Evolutionary conservation across 805 yeast species (phyloP), one percentile per base, ranked within the genome.

Genomic region (Blastobotrys terrestris): DNA sequence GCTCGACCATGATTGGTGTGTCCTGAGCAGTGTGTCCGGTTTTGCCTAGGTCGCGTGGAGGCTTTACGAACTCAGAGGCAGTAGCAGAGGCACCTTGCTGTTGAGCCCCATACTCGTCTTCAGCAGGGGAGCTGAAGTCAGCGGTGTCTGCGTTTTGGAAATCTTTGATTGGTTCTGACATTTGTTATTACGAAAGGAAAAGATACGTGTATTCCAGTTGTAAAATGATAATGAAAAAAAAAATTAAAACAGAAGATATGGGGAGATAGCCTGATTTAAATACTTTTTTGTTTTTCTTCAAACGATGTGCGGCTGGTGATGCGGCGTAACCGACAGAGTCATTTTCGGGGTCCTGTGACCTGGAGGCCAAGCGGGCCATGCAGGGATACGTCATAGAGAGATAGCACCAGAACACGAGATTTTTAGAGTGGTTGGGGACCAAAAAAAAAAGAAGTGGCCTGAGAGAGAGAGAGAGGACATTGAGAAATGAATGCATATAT

Each of bases 1-100:
- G 67, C 46, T 63, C 64, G 20, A 64, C 67, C 16, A 47, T 47
- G 35, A 62, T 63, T 11, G 63, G 63, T 16, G 53, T 53, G 8
- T 56, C 60, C 7, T 19, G 18, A 15, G 22, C 31, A 11, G 7
- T 31, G 8, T 13, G 44, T 39, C 39, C n/a, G 31, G 31, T 43
- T 46, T 46, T 22, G 16, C 46, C 40, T 43, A 18, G 18, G 15
- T 7, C 40, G 20, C 44, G 20, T 26, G 3, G 44, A 14, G 31
- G 44, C 48, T 31, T 43, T 11, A 14, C 16, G 18, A 13, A 15
- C 41, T 13, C 19, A 16, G 43, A 18, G 16, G 26, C 31, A 13
- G 6, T 13, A 20, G 8, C 19, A 16, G 43, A 18, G 16, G 26
- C 31, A 13, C 48, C 31, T 2, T 43, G 48, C 5, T 49, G 18